A percentile compares a stretch with the other conserved stretches of the same genome.
Evolutionary conservation across 768 basidiomycete genomes (phyloP).

Genomic region (Phaeolepiota aurea): DNA sequence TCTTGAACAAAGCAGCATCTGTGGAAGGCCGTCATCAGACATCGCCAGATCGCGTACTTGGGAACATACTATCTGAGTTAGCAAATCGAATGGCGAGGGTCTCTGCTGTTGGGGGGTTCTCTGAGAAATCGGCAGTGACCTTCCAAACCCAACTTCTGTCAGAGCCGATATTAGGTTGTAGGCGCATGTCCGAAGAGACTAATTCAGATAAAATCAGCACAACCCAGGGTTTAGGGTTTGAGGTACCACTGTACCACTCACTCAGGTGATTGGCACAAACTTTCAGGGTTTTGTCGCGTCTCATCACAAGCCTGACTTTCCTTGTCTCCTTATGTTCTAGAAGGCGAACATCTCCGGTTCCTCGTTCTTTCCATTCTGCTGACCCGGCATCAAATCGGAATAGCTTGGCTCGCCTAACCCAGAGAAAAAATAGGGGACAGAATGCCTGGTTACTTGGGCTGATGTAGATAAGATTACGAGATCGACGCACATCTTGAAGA

Average conservation of each 20-base stretch:
- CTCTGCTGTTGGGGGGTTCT: constrained; percentile 82
- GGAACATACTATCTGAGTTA: constrained; percentile 81
- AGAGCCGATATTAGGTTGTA: constrained; percentile 96
- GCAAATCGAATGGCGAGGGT: constrained; percentile 98
- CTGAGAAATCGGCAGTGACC: constrained; percentile 91
- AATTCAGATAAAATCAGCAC: constrained; percentile 1
- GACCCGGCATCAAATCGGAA: constrained; percentile 81
- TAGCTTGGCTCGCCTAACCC: constrained; percentile 86
- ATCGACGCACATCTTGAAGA: constrained; percentile 88
- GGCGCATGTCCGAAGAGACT: constrained; percentile 88
- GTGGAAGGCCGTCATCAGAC: constrained; percentile 6
- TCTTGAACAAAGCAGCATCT: constrained; percentile 88
- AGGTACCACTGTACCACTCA: too few relatives aligned
- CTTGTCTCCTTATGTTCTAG: constrained; percentile 83
- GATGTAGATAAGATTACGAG: constrained; percentile 19
- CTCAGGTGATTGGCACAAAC: constrained; percentile 98
- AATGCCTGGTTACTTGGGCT: constrained; percentile 14
- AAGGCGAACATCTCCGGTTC: constrained; percentile 92
- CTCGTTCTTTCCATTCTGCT: constrained; percentile 96
- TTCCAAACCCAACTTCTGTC: constrained; percentile 99
- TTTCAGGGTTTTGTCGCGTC: constrained; percentile 99
- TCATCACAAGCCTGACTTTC: constrained; percentile 96
- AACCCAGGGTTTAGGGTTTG: background rate
- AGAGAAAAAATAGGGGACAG: constrained; percentile 7
- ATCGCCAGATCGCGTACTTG: background rate